A percentile compares a stretch with the other conserved stretches of the same genome.
These are phyloP conservation scores for Talaromyces proteolyticus DNA, from an alignment of 495 filamentous ascomycete species.

Conservation along the genomic window DNA sequence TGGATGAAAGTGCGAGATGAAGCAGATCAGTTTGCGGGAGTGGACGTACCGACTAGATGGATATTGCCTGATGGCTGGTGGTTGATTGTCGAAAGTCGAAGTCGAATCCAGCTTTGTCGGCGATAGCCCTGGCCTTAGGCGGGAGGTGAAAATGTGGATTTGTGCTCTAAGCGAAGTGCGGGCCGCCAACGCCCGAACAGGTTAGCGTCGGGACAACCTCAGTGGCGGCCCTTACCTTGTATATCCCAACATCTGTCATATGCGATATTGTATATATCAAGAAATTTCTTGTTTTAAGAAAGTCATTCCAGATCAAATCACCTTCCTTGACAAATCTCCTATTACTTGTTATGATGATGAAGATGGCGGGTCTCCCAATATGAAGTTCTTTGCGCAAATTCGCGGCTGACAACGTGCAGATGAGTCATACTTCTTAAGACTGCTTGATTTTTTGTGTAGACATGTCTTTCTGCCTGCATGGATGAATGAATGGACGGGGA, in stretches of 20 bases:
- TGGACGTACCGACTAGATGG: conserved; percentile 42
- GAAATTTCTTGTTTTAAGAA: no score
- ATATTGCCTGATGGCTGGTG: conserved; percentile 38
- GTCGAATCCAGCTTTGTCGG: conserved; percentile 32
- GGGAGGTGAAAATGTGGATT: conserved; percentile 21
- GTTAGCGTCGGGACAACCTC: conserved; percentile 7
- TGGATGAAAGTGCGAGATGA: no score
- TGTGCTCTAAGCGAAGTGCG: conserved; percentile 37
- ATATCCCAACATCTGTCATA: no score
- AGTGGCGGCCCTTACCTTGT: no score
- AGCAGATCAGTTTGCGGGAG: conserved; percentile 6
- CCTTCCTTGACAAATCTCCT: no score
- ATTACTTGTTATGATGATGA: no score
- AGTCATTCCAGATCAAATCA: no score
- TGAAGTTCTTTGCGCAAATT: no score
- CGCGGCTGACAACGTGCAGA: no score
- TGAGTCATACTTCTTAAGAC: neutral
- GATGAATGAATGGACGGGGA: neutral
- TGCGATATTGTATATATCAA: no score
- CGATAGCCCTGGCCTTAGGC: conserved; percentile 24
- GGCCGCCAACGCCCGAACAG: conserved; percentile 13
- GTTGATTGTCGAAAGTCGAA: conserved; percentile 44
- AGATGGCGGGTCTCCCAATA: no score
- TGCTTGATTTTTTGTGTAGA: no score
- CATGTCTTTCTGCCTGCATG: neutral